A percentile compares a stretch with the other conserved stretches of the same genome.
phyloP scores from a whole-genome alignment of 148 eudicot species.

The Camellia granthamiana region DNA sequence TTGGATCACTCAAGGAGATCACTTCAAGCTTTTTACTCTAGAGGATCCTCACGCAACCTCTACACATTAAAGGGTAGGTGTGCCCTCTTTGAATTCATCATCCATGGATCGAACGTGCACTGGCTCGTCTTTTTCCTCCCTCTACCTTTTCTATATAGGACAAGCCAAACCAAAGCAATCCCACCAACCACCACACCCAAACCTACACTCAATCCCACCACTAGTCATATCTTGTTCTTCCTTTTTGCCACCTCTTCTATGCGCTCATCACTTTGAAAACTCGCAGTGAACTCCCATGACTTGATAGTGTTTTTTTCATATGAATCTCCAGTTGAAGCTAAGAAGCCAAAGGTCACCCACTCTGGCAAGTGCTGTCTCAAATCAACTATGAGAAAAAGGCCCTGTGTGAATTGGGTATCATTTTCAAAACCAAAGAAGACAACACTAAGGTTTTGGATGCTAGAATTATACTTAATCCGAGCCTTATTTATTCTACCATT shows the following conservation, averaged over 20 bases:
- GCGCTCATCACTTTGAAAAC: too few relatives aligned
- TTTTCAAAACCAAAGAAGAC: not conserved
- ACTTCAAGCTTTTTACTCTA: too few relatives aligned
- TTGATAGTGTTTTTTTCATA: too few relatives aligned
- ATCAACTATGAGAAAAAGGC: not conserved
- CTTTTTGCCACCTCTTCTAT: not conserved
- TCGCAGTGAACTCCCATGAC: too few relatives aligned
- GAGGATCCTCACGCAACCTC: too few relatives aligned
- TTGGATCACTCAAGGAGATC: too few relatives aligned
- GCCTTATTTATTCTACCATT: too few relatives aligned
- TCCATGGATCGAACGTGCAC: not conserved
- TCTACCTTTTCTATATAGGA: slow-evolving; percentile 3
- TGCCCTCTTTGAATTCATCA: slow-evolving; percentile 13
- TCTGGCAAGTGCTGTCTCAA: not conserved
- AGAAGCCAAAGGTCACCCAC: slow-evolving; percentile 13
- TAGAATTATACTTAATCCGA: too few relatives aligned
- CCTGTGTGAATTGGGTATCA: not conserved
- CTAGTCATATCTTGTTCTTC: not conserved
- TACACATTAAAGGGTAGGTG: too few relatives aligned
- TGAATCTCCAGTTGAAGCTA: not conserved
- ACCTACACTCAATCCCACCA: slow-evolving; percentile 18
- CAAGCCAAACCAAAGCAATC: not conserved
- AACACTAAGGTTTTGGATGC: too few relatives aligned
- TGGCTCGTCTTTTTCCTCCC: not conserved
- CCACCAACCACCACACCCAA: slow-evolving; percentile 1